Conservation (phyloP, 306 rosid species). For the Crotalaria pallida region DNA sequence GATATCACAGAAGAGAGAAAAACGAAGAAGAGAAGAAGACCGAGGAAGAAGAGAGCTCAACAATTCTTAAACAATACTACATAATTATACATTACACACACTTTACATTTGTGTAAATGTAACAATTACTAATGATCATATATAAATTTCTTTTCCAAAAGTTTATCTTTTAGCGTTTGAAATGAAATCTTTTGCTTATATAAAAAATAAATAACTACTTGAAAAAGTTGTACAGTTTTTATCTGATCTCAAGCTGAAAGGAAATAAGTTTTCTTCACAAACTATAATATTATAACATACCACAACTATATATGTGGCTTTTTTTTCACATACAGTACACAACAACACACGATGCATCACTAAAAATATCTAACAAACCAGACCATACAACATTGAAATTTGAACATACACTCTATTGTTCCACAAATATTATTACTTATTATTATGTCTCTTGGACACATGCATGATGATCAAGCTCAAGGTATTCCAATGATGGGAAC, state of each 20-base stretch:
- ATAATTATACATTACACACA: not conserved
- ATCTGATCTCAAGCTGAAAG: not conserved
- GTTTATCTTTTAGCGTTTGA: too few relatives aligned
- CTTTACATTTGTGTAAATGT: not conserved
- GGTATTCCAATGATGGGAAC: constrained; percentile 91
- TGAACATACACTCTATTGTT: constrained; percentile 8
- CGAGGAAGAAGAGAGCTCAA: too few relatives aligned
- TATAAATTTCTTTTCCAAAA: too few relatives aligned
- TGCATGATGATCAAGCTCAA: constrained; percentile 21
- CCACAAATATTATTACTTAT: constrained; percentile 1
- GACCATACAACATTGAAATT: not conserved
- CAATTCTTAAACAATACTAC: not conserved
- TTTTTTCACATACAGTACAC: too few relatives aligned
- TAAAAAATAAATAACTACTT: not conserved
- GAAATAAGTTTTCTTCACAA: constrained; percentile 3
- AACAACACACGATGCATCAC: constrained; percentile 3
- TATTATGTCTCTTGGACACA: not conserved
- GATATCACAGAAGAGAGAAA: too few relatives aligned
- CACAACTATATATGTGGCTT: constrained; percentile 18
- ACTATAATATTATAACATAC: not conserved
- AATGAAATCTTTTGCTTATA: too few relatives aligned
- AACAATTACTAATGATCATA: too few relatives aligned
- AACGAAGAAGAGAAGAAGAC: too few relatives aligned
- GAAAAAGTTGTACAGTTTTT: not conserved
- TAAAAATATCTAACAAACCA: constrained; percentile 19